Evolutionary conservation across 2,329 filamentous ascomycete species (phyloP).

Genomic region (Curvularia sp.): DNA sequence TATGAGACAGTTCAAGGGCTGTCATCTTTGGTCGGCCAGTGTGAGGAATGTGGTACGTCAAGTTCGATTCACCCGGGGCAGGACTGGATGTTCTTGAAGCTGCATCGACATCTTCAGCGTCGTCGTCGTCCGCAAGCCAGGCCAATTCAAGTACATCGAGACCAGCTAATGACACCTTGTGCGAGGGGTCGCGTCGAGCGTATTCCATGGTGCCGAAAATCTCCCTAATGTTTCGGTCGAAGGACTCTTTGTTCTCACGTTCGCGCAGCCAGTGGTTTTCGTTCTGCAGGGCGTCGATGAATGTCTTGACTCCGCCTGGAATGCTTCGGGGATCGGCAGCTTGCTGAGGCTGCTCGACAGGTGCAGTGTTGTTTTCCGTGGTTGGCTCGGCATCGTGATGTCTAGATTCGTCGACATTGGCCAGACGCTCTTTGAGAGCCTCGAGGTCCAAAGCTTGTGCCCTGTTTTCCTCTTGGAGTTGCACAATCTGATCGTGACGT

Average conservation of each 20-base stretch:
- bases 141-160: conserved; percentile 9
- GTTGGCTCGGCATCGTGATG: conserved; percentile 5
- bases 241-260: conserved; percentile 30
- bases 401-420: conserved; percentile 18
- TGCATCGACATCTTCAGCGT: conserved; percentile 6
- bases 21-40: conserved; percentile 17
- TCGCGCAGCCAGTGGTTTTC: conserved; percentile 43
- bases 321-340: conserved; percentile 15
- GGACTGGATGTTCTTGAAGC: conserved; percentile 5
- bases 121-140: conserved; percentile 18
- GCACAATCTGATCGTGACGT: conserved; percentile 31
- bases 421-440: conserved; percentile 22
- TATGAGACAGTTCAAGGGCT: conserved; percentile 14
- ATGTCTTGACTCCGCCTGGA: conserved; percentile 24
- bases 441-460: conserved; percentile 30
- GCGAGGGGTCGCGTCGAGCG: neutral
- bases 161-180: conserved; percentile 5
- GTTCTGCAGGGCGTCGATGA: conserved; percentile 35
- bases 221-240: conserved; percentile 22
- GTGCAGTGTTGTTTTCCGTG: conserved; percentile 10
- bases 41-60: conserved; percentile 11
- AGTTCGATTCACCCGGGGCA: neutral
- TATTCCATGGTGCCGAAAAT: conserved; percentile 21
- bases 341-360: conserved; percentile 22
- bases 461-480: conserved; percentile 27